Evolutionary conservation across 1,284 basidiomycete species (phyloP), one percentile per base, ranked within the genome.

Genomic region (Pseudozyma thailandica): DNA sequence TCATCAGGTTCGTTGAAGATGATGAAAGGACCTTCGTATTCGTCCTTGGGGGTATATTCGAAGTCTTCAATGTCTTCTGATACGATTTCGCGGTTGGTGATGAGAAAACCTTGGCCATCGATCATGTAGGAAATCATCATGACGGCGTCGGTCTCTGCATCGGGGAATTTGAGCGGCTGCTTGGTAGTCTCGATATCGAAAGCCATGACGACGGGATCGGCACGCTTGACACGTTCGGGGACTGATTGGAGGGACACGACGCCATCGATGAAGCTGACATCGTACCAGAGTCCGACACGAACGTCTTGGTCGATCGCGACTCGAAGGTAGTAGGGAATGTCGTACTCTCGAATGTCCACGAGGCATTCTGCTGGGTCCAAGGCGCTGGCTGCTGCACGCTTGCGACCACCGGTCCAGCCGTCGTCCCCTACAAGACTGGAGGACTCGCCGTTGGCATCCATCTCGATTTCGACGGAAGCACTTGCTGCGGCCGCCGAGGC

Each of bases 111-210:
- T 83, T 98, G 92, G 0, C 93, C 93, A 82, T 96, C 93, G 31
- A 96, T 86, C 93, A 96, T 96, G 85, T 95, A 96, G 41, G 96
- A 98, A 74, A 99, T 98, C 96, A 99, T 99, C 95, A 99, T 98
- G 78, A 99, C 93, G 82, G 96, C 94, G 85, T 98, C 96, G 20
- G 92, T 90, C 12, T 90, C 89, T 74, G 93, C 91, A 85, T 98
- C 96, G 1, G 96, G 96, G 82, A 98, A 98, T 84, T 98, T 98
- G 81, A 98, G 89, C 13, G 96, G 96, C 45, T 93, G 92, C 85
- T 99, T 99, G 1, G 94, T 94, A 26, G 93, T 96, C 85, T 99
- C 96, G 80, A 99, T 99, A 89, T 98, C 96, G 84, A 89, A 99
- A 0, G 96, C 96, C 92, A 99, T 92, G 57, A 99, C 94, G 47